phyloP scores from a whole-genome alignment of 768 basidiomycete genomes.

The Auricularia auricula-judae region DNA sequence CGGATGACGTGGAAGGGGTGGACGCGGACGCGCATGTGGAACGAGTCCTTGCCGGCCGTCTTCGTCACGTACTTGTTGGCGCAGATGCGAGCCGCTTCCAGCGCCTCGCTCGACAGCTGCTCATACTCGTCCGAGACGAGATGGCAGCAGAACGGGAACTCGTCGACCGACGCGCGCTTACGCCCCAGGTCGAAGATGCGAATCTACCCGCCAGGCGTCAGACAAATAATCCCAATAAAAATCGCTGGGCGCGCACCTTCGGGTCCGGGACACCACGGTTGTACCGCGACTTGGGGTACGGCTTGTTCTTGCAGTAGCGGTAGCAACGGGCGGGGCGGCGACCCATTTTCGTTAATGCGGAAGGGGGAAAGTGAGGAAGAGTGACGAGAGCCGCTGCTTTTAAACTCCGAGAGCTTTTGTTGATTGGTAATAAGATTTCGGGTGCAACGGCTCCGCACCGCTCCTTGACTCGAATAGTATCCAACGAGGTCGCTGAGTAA shows the following conservation, averaged over 20 bases:
- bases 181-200: constrained; percentile 93
- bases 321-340: constrained; percentile 97
- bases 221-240: neutral
- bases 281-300: constrained; percentile 90
- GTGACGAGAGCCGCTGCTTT: neutral
- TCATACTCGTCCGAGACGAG: constrained; percentile 98
- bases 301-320: constrained; percentile 99
- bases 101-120: constrained; percentile 88
- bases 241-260: constrained; percentile 45
- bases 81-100: constrained; percentile 97
- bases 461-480: neutral
- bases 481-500: neutral
- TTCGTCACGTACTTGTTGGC: constrained; percentile 99
- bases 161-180: constrained; percentile 93
- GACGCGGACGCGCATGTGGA: constrained; percentile 94
- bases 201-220: constrained; percentile 44
- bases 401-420: neutral
- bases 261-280: constrained; percentile 98
- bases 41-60: constrained; percentile 95
- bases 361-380: neutral
- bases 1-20: constrained; percentile 99
- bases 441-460: neutral
- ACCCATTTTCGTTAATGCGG: constrained; percentile 55
- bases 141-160: constrained; percentile 95
- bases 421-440: neutral